Evolutionary conservation across 495 filamentous ascomycete genomes (phyloP), one percentile per base, ranked within the genome.

Genomic region (Aspergillus bridgeri): DNA sequence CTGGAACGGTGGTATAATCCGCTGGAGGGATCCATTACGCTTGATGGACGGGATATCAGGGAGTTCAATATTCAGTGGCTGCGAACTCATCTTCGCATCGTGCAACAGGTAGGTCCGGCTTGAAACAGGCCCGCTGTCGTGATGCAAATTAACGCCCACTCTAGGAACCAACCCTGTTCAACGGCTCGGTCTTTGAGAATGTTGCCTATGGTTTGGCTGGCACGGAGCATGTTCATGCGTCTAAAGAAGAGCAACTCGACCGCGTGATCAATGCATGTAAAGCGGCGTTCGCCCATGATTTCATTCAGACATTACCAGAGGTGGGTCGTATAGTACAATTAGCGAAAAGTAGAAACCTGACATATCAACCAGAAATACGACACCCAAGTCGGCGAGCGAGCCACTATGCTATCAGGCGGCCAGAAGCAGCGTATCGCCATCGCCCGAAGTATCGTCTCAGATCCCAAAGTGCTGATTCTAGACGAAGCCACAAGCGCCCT

Each of bases 401-500:
- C 91, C 6, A 89, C 90, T 64, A 70, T 93, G 21, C 75, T 96
- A 47, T 90, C 86, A 21, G 92, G 92, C 62, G 92, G 92, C 17
- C 92, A 96, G 72, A 96, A 95, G 68, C 92, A 96, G 67, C 85
- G 92, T 47, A 89, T 96, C 63, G 81, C 81, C 6, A 85, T 86
- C 63, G 91, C 92, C 4, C 82, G 92, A 56, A 89, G 89, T 17
- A 87, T 96, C 38, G 86, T 86, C 24, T 85, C 82, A 6, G 79
- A 96, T 62, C 92, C 92, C n/a, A 89, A 90, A 71, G 87, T 96
- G 61, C 79, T 96, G 1, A 76, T 96, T 1, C 82, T 96, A 3
- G 92, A 96, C 61, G 92, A 96, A 68, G 92, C 92, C 9, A 96
- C 92, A 2, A 87, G 83, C 25, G 90, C 89, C 3, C 79, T 96